These are phyloP conservation scores for Chernovozyma sophiae-reginae DNA, from an alignment of 1,139 yeast species.

Conservation along the genomic window DNA sequence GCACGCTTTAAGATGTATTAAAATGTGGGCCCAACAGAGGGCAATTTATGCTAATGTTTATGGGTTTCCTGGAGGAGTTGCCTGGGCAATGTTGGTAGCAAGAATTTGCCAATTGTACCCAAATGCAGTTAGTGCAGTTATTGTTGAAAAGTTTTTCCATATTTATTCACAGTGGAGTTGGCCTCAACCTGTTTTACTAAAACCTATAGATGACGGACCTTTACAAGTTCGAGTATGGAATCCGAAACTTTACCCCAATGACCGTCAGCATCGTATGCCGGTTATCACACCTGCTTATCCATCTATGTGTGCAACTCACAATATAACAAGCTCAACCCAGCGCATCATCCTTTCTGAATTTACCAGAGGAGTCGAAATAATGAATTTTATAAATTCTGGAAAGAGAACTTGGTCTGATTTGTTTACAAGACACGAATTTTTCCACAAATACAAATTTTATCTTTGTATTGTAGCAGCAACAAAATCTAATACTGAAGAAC, in stretches of 20 bases:
- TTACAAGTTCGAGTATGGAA: slow-evolving; percentile 96
- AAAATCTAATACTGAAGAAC: slow-evolving; percentile 68
- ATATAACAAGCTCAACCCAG: slow-evolving; percentile 84
- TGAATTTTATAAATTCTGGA: slow-evolving; percentile 65
- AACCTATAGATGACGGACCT: slow-evolving; percentile 95
- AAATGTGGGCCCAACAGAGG: slow-evolving; percentile 94
- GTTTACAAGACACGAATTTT: slow-evolving; percentile 75
- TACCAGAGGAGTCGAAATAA: slow-evolving; percentile 65
- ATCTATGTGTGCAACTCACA: slow-evolving; percentile 98
- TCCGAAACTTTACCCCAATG: slow-evolving; percentile 84
- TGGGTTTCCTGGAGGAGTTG: slow-evolving; percentile 99
- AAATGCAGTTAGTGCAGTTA: slow-evolving; percentile 89
- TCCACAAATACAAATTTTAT: slow-evolving; percentile 79
- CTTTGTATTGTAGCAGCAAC: slow-evolving; percentile 80
- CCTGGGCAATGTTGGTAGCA: slow-evolving; percentile 99
- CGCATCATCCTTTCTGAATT: slow-evolving; percentile 73
- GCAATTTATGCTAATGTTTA: slow-evolving; percentile 91
- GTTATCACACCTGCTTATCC: slow-evolving; percentile 99
- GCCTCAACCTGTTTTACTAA: slow-evolving; percentile 96
- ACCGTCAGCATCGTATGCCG: slow-evolving; percentile 91
- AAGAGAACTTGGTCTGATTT: slow-evolving; percentile 70
- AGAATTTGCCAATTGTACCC: slow-evolving; percentile 95
- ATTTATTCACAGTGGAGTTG: slow-evolving; percentile 90
- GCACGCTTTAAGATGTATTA: slow-evolving; percentile 87
- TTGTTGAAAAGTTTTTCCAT: slow-evolving; percentile 81